Percentiles rank a stretch among this genome's conserved stretches.
Evolutionary conservation across 768 basidiomycete species (phyloP).

Genomic region (Asterophora lycoperdoides): DNA sequence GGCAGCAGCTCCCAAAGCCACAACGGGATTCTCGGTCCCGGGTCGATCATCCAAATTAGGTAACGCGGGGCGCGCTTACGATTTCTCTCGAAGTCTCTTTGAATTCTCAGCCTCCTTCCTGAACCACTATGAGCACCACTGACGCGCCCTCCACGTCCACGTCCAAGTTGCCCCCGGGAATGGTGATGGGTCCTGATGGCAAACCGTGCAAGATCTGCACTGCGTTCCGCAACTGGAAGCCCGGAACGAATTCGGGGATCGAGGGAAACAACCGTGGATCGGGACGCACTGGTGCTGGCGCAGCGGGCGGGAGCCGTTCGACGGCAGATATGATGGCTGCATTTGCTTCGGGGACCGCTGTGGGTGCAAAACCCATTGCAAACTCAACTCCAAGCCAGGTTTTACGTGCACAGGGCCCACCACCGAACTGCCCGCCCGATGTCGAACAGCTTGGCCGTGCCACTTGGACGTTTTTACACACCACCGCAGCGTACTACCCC

Average conservation of each 20-base stretch:
- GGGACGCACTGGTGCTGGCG: conserved; percentile 17
- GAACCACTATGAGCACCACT: conserved; percentile 5
- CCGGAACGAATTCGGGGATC: conserved; percentile 32
- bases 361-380: conserved; percentile 18
- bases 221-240: conserved; percentile 70
- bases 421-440: conserved; percentile 82
- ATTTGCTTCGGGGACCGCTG: conserved; percentile 19
- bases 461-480: conserved; percentile 96
- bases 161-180: conserved; percentile 62
- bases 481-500: conserved; percentile 94
- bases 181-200: conserved; percentile 88
- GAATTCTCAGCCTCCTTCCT: neutral
- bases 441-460: conserved; percentile 85
- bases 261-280: conserved; percentile 19
- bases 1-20: too few species aligned
- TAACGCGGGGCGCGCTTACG: too few species aligned
- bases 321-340: conserved; percentile 26
- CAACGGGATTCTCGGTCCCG: too few species aligned
- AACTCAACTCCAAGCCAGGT: neutral
- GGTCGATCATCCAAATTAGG: too few species aligned
- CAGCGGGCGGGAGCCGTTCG: conserved; percentile 10
- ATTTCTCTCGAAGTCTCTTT: too few species aligned
- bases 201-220: conserved; percentile 94
- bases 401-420: conserved; percentile 35
- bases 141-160: conserved; percentile 1